These are phyloP conservation scores for Fusarium guadeloupense DNA, from an alignment of 2,329 filamentous ascomycete genomes.

Conservation along the genomic window DNA sequence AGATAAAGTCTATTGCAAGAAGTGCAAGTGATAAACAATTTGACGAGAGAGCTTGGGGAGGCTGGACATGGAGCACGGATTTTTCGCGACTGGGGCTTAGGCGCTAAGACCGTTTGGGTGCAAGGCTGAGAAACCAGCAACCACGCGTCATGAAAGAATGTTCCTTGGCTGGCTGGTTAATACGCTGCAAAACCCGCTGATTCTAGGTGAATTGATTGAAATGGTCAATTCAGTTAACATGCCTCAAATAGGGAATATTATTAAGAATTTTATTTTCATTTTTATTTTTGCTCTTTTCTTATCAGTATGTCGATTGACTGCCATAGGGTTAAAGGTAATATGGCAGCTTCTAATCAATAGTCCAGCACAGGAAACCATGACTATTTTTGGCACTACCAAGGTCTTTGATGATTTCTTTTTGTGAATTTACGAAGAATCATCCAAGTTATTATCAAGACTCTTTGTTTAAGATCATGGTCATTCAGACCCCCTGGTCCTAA, in stretches of 20 bases:
- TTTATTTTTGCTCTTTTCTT: too few species aligned
- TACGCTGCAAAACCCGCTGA: neutral
- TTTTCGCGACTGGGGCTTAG: conserved; percentile 49
- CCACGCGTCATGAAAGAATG: conserved; percentile 32
- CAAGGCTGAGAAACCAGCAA: conserved; percentile 46
- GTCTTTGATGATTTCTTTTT: neutral
- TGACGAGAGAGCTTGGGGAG: conserved; percentile 47
- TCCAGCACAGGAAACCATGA: too few species aligned
- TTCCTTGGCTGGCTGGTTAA: neutral
- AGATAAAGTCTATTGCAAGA: conserved; percentile 32
- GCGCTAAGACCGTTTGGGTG: conserved; percentile 49
- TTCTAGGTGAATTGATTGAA: neutral
- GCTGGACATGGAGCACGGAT: conserved; percentile 49
- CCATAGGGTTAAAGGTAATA: too few species aligned
- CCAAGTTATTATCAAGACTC: neutral
- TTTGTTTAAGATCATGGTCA: neutral
- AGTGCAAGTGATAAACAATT: conserved; percentile 44
- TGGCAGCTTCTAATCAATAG: too few species aligned
- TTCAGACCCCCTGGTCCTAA: neutral
- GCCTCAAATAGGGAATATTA: too few species aligned
- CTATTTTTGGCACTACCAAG: too few species aligned
- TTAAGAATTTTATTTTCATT: too few species aligned
- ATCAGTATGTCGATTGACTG: neutral
- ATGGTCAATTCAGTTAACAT: too few species aligned
- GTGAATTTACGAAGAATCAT: neutral